Evolutionary conservation across 257 asterid genomes (phyloP).

Genomic region (Solanum boliviense): DNA sequence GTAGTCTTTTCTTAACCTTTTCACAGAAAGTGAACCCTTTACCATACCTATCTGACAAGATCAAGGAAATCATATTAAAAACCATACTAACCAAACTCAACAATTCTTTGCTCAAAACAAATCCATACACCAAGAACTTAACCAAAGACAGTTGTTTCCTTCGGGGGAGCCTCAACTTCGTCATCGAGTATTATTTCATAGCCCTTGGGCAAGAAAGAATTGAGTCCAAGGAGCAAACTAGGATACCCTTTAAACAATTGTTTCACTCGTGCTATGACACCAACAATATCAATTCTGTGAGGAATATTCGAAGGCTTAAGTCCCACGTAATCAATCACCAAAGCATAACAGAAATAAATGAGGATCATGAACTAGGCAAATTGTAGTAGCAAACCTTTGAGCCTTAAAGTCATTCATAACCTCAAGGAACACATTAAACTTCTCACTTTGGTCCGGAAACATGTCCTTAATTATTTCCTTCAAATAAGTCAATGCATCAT

Average conservation of each 20-base stretch:
- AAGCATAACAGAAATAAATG: neutral
- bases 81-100: neutral
- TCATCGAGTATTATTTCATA: constrained; percentile 70
- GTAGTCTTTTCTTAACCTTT: constrained; percentile 76
- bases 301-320: constrained; percentile 3
- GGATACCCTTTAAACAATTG: constrained; percentile 82
- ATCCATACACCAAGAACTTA: constrained; percentile 21
- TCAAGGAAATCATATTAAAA: constrained; percentile 5
- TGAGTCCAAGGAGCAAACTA: constrained; percentile 69
- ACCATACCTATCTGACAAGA: constrained; percentile 54
- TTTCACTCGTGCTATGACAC: constrained; percentile 77
- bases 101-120: neutral
- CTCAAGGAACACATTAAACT: constrained; percentile 73
- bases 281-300: constrained; percentile 72
- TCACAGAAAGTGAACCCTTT: constrained; percentile 79
- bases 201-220: constrained; percentile 87
- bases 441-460: constrained; percentile 79
- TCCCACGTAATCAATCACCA: neutral
- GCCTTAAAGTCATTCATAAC: constrained; percentile 93
- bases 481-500: constrained; percentile 76
- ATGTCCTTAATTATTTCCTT: constrained; percentile 95
- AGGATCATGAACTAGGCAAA: neutral
- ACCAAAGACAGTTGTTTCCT: constrained; percentile 76
- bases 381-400: constrained; percentile 44
- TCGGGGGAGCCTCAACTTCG: constrained; percentile 73